Evolutionary conservation across 129 eudicot genomes (phyloP).

Genomic region (Heracleum sosnowskyi): DNA sequence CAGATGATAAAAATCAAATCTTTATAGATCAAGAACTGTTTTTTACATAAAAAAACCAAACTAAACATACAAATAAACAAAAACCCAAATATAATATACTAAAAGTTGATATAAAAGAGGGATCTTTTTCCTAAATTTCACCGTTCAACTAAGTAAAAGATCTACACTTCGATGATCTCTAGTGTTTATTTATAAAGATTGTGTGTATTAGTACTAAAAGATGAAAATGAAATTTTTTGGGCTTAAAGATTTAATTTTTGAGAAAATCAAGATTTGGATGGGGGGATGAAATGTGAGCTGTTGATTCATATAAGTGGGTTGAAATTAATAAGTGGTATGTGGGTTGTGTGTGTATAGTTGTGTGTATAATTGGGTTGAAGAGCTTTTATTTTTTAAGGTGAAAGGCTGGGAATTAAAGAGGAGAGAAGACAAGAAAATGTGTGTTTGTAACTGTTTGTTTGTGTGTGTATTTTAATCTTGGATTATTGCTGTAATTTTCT

Average conservation of each 20-base stretch:
- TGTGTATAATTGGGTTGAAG: not conserved
- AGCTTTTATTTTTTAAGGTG: not conserved
- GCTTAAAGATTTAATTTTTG: slow-evolving; percentile 4
- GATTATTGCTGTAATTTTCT: not conserved
- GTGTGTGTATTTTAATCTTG: not conserved
- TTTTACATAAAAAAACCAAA: not conserved
- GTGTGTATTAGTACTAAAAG: not conserved
- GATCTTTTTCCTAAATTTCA: slow-evolving; percentile 1
- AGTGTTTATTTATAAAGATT: not conserved
- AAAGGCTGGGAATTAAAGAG: slow-evolving; percentile 7
- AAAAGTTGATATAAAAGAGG: slow-evolving; percentile 1
- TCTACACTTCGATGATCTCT: slow-evolving; percentile 8
- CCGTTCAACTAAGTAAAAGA: slow-evolving; percentile 6
- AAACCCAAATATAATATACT: not conserved
- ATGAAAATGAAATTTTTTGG: not conserved
- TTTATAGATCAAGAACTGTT: not conserved
- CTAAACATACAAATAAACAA: not conserved
- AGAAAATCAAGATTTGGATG: not conserved
- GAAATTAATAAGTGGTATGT: too few species aligned
- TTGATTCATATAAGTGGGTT: not conserved
- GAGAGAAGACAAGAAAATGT: not conserved
- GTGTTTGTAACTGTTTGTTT: not conserved
- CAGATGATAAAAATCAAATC: slow-evolving; percentile 10
- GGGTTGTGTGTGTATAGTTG: not conserved
- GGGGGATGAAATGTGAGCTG: slow-evolving; percentile 1